These are phyloP conservation scores for Sphaerulina vaccinii DNA, from an alignment of 2,329 filamentous ascomycete genomes.

Conservation along the genomic window DNA sequence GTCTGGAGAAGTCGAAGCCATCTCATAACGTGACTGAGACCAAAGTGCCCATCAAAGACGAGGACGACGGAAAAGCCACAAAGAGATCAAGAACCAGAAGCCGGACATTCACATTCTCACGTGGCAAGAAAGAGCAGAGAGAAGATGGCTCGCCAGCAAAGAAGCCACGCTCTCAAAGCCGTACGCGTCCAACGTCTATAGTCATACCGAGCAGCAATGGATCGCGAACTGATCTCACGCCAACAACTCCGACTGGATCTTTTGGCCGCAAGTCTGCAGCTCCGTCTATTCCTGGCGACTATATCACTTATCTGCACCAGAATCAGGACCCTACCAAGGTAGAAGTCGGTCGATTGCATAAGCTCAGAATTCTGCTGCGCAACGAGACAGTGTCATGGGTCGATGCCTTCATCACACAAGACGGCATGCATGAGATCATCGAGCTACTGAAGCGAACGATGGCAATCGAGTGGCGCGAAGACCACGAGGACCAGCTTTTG, in stretches of 20 bases:
- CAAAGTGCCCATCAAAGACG: constrained; percentile 20
- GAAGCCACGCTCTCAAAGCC: constrained; percentile 64
- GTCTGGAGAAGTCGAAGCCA: constrained; percentile 42
- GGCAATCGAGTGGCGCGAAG: constrained; percentile 95
- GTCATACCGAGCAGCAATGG: constrained; percentile 54
- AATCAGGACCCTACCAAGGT: constrained; percentile 77
- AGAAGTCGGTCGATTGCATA: constrained; percentile 93
- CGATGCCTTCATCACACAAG: constrained; percentile 82
- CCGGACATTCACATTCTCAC: constrained; percentile 75
- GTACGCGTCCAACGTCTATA: constrained; percentile 55
- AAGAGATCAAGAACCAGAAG: constrained; percentile 60
- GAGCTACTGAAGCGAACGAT: constrained; percentile 85
- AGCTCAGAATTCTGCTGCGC: constrained; percentile 80
- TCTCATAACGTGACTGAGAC: constrained; percentile 30
- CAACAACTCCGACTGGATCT: constrained; percentile 31
- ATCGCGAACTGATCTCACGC: constrained; percentile 16
- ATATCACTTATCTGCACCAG: constrained; percentile 80
- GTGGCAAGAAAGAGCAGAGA: constrained; percentile 52
- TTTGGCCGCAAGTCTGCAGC: constrained; percentile 28
- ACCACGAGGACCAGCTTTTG: constrained; percentile 89
- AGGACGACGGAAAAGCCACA: constrained; percentile 36
- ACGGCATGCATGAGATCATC: constrained; percentile 90
- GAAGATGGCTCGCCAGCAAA: constrained; percentile 62
- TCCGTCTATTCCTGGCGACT: constrained; percentile 72
- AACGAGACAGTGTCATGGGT: constrained; percentile 98